Conservation (phyloP, 495 filamentous ascomycete species). For the Xylaria intraflava region DNA sequence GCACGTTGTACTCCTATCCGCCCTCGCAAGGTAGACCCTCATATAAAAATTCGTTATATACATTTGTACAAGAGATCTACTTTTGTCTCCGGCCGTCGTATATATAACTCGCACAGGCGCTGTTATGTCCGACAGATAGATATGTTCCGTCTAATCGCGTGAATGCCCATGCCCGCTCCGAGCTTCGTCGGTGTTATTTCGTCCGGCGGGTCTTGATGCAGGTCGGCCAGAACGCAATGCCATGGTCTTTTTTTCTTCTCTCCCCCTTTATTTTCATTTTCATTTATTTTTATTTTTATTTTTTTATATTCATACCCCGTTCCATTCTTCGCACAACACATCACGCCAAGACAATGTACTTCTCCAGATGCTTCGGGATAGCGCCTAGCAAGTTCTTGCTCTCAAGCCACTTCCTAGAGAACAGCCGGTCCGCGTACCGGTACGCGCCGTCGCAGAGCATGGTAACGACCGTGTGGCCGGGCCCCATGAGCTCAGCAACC, state of each 20-base stretch:
- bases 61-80: slow-evolving; percentile 12
- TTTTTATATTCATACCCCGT: neutral
- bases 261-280: too few relatives aligned
- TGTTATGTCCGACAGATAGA: too few relatives aligned
- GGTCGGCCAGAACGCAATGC: neutral
- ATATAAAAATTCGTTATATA: slow-evolving; percentile 14
- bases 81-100: neutral
- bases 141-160: neutral
- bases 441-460: slow-evolving; percentile 94
- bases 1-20: slow-evolving; percentile 9
- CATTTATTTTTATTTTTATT: too few relatives aligned
- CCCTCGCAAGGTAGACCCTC: slow-evolving; percentile 11
- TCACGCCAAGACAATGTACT: slow-evolving; percentile 84
- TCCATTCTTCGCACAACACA: neutral
- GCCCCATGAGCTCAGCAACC: slow-evolving; percentile 82
- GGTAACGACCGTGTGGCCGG: slow-evolving; percentile 87
- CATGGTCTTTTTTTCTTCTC: neutral
- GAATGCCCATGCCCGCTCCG: neutral
- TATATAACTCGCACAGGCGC: neutral
- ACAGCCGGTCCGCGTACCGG: slow-evolving; percentile 88
- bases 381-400: slow-evolving; percentile 73
- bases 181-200: too few relatives aligned
- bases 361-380: slow-evolving; percentile 80
- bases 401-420: slow-evolving; percentile 81
- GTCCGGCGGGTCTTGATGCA: too few relatives aligned